Conservation (phyloP, 169 alveolate species). For the Babesia sp. region DNA sequence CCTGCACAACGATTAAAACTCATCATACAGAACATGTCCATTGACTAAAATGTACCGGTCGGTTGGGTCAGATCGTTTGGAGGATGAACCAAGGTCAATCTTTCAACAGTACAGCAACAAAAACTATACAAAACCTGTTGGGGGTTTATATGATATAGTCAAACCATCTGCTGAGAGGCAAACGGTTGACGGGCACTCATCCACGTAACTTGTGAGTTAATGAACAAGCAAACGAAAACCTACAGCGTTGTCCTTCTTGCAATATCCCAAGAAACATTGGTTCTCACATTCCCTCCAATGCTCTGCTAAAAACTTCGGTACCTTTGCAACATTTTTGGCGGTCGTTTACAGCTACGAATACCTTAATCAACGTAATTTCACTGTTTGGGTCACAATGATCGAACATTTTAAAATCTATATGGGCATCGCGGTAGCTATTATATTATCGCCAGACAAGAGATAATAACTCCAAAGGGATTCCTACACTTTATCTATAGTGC, state of each 20-base stretch:
- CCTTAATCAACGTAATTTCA: constrained; percentile 24
- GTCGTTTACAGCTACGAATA: neutral
- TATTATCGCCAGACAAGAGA: no score
- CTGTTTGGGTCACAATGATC: constrained; percentile 20
- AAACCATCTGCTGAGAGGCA: no score
- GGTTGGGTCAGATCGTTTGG: no score
- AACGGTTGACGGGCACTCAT: neutral
- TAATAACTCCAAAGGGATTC: no score
- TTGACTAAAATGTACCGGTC: no score
- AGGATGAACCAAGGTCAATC: no score
- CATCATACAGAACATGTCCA: no score
- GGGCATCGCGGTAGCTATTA: no score
- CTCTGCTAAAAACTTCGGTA: constrained; percentile 65
- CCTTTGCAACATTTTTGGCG: constrained; percentile 9
- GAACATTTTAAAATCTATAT: neutral
- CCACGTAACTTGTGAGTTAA: neutral
- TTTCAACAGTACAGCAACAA: no score
- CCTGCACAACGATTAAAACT: constrained; percentile 15
- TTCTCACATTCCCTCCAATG: constrained; percentile 61
- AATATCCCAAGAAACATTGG: constrained; percentile 40
- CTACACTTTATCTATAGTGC: no score
- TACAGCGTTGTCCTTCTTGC: constrained; percentile 42
- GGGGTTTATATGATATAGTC: no score
- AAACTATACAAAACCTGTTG: no score
- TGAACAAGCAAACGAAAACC: neutral